Percentiles rank a stretch among this genome's conserved stretches.
phyloP scores from a whole-genome alignment of 495 filamentous ascomycete genomes.

The Xylaria cubensis region DNA sequence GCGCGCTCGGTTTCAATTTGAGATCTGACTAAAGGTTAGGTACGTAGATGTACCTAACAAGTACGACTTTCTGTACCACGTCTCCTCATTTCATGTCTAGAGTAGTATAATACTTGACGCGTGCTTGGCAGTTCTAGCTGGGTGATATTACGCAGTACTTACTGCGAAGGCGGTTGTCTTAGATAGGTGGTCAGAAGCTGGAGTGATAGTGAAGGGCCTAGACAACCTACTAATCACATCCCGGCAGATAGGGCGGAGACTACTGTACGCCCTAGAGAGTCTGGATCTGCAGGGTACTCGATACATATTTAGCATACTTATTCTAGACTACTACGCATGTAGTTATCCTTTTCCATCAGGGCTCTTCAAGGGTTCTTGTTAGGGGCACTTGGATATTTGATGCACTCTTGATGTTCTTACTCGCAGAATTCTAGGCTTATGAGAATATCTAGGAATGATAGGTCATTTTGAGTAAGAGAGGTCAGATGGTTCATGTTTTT shows the following conservation, averaged over 20 bases:
- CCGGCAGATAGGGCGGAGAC: background rate
- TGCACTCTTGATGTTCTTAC: background rate
- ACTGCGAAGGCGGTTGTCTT: background rate
- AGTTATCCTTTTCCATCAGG: background rate
- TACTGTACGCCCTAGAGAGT: background rate
- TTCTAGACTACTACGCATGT: no score
- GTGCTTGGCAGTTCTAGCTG: background rate
- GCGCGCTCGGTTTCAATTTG: background rate
- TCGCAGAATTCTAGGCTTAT: background rate
- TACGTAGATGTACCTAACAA: background rate
- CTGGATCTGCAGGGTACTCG: background rate
- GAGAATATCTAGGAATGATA: background rate
- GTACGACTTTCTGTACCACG: background rate
- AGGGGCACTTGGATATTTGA: background rate
- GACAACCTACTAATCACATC: background rate
- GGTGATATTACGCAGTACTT: background rate
- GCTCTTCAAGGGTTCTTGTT: background rate
- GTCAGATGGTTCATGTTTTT: background rate
- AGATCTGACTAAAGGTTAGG: background rate
- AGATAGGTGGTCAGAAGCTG: background rate
- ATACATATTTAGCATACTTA: background rate
- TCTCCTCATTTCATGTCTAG: background rate
- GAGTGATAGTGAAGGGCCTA: background rate
- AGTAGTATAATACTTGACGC: background rate
- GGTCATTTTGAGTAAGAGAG: slow-evolving; percentile 3